These are phyloP conservation scores for Ricinus communis DNA, from an alignment of 345 rosid species.

Conservation along the genomic window DNA sequence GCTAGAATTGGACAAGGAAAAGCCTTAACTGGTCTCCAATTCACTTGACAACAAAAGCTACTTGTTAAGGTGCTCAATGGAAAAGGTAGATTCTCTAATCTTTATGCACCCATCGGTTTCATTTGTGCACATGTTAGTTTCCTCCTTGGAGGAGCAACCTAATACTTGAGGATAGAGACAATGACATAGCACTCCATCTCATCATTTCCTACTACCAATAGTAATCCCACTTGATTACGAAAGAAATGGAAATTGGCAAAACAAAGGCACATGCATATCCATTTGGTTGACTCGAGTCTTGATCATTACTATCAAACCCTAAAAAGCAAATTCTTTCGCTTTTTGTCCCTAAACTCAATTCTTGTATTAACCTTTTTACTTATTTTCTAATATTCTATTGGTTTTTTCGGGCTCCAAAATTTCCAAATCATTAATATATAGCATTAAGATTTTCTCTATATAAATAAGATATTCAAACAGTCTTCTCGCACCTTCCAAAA, in stretches of 20 bases:
- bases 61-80: not conserved
- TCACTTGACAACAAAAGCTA: too few species aligned
- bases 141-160: not conserved
- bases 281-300: slow-evolving; percentile 26
- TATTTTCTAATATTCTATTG: too few species aligned
- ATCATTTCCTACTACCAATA: slow-evolving; percentile 15
- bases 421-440: too few species aligned
- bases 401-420: too few species aligned
- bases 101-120: not conserved
- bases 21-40: too few species aligned
- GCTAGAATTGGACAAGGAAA: too few species aligned
- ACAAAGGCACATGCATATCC: slow-evolving; percentile 6
- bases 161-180: slow-evolving; percentile 24
- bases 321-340: slow-evolving; percentile 1
- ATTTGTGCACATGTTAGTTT: slow-evolving; percentile 4
- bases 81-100: not conserved
- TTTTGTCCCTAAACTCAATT: not conserved
- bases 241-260: slow-evolving; percentile 10
- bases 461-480: too few species aligned
- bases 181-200: slow-evolving; percentile 12
- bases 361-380: too few species aligned
- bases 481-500: too few species aligned
- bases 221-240: slow-evolving; percentile 14
- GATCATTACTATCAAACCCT: not conserved
- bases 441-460: too few species aligned